phyloP scores from a whole-genome alignment of 208 protist genomes.

The Borovskyia barvae region DNA sequence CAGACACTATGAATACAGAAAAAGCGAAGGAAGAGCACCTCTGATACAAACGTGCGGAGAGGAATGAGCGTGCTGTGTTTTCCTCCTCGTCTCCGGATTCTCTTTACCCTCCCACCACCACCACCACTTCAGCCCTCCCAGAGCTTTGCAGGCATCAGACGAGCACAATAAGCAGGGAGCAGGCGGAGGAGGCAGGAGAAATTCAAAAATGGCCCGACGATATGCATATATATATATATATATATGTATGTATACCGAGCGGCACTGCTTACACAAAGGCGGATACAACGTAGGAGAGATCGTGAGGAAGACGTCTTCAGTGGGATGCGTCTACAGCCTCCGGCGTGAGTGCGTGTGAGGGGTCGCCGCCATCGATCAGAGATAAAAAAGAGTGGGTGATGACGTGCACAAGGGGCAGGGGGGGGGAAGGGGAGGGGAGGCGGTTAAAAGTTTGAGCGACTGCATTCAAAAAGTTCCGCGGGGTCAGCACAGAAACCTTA shows the following conservation, averaged over 20 bases:
- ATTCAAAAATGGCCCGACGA: background rate
- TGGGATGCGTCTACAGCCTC: background rate
- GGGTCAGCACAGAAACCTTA: background rate
- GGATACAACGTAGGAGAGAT: background rate
- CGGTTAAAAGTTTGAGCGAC: background rate
- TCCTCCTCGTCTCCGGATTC: no score
- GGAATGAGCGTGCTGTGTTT: no score
- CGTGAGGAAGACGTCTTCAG: background rate
- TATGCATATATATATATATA: conserved; percentile 1
- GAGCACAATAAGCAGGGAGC: background rate
- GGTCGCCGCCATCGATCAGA: no score
- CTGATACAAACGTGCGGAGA: no score
- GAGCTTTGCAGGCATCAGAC: no score
- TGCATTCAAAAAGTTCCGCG: background rate
- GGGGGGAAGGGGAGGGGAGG: background rate
- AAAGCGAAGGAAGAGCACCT: background rate
- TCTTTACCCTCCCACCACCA: no score
- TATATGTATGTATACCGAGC: background rate
- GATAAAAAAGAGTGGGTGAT: background rate
- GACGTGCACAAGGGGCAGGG: background rate
- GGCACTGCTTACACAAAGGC: no score
- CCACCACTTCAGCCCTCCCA: no score
- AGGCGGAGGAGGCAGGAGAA: conserved; percentile 1
- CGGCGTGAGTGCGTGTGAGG: no score
- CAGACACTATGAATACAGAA: background rate